These are phyloP conservation scores for Trichophyton equinum DNA, from an alignment of 2,329 filamentous ascomycete genomes.

Conservation along the genomic window DNA sequence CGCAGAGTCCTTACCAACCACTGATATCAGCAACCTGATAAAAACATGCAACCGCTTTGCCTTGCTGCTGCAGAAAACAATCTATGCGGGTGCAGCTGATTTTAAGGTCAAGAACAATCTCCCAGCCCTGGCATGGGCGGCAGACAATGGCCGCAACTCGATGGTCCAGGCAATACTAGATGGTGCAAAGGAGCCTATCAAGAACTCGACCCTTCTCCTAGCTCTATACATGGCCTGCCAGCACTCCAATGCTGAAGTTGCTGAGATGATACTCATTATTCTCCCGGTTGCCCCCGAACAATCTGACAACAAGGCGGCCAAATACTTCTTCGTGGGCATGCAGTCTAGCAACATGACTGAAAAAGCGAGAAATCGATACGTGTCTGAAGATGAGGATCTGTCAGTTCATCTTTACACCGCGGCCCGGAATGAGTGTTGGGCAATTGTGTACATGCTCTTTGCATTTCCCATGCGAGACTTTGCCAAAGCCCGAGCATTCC, in stretches of 20 bases:
- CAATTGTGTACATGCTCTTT: background rate
- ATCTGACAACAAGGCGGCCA: background rate
- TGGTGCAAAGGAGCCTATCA: background rate
- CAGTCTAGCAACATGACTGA: background rate
- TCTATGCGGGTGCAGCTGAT: background rate
- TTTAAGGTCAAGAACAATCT: background rate
- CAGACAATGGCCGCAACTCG: background rate
- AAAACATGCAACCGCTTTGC: background rate
- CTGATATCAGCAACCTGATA: background rate
- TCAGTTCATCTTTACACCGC: background rate
- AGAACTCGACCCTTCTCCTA: background rate
- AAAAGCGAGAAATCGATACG: background rate
- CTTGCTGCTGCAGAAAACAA: background rate
- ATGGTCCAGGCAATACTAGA: background rate
- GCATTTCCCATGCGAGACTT: background rate
- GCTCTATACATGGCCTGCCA: background rate
- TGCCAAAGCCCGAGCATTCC: background rate
- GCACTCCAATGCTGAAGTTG: background rate
- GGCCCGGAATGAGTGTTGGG: background rate
- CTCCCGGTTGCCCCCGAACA: background rate
- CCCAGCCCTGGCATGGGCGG: background rate
- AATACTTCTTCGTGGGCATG: background rate
- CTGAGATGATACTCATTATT: background rate
- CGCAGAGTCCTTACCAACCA: background rate
- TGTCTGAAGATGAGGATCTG: background rate